Evolutionary conservation across 768 basidiomycete species (phyloP), one percentile per base, ranked within the genome.

Genomic region (Tricholoma matsutake): DNA sequence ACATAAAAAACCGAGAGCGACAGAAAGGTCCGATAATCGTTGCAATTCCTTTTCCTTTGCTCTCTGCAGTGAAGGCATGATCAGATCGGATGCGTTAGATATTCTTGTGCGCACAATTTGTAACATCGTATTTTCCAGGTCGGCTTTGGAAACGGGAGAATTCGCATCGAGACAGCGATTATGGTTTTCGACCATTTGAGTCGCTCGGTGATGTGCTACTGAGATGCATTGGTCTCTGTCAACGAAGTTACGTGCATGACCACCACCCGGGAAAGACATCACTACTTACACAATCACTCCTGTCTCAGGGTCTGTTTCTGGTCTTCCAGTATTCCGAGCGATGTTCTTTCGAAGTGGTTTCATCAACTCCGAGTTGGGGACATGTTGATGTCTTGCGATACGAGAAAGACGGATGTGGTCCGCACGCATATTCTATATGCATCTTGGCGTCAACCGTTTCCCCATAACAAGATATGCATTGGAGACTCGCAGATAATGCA

Each of bases 1-100:
- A 58, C 70, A 72, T 45, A 69, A 52, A 64, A 66, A 71, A 10
- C 65, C 69, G 9, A 73, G 56, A 9, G 65, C 69, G 5, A 71
- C 61, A 10, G 65, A 64, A 16, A 62, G 65, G 49, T 72, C 63
- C 6, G 71, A 62, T 11, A 67, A 39, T 31, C 51, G 55, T 49
- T 73, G 70, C 22, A 71, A 55, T 20, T 61, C 55, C 29, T 56
- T 28, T 56, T 57, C 61, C 47, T 54, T 63, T 41, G 47, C 57
- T 54, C 62, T 63, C 63, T 66, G 51, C 56, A 63, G 62, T 43
- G 25, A 45, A 58, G 20, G 16, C 45, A 39, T 54, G 45, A 37
- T 37, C 43, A 35, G 41, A 37, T 59, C 32, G 57, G 59, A 54
- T 64, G 29, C 25, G 4, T 32, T 32, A 31, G 1, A 18, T 8